Percentiles rank a stretch among this genome's conserved stretches.
These are phyloP conservation scores for Yueomyces sinensis DNA, from an alignment of 805 yeast species.

Conservation along the genomic window DNA sequence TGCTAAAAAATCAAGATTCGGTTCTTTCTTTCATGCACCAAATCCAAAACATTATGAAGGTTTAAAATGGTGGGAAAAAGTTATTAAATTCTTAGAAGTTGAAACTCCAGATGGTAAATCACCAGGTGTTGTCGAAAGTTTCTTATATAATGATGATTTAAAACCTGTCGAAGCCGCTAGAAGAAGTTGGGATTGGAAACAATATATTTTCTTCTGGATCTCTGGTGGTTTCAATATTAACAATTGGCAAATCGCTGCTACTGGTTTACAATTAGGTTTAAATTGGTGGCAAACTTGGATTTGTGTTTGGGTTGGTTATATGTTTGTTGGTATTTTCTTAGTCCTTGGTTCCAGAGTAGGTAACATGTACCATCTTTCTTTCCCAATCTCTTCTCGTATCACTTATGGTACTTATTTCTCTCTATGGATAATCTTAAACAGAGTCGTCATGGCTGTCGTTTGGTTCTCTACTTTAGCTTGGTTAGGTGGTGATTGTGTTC, in stretches of 20 bases:
- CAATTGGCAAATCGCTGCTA: constrained; percentile 87
- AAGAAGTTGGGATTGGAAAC: constrained; percentile 75
- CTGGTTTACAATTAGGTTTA: constrained; percentile 68
- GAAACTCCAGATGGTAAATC: background rate
- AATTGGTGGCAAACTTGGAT: constrained; percentile 92
- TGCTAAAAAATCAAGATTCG: background rate
- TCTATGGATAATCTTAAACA: constrained; percentile 76
- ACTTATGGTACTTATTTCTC: constrained; percentile 84
- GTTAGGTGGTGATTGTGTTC: constrained; percentile 78
- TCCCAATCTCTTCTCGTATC: constrained; percentile 73
- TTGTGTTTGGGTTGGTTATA: constrained; percentile 78
- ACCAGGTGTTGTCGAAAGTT: constrained; percentile 19
- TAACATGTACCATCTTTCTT: constrained; percentile 66
- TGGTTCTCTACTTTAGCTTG: constrained; percentile 87
- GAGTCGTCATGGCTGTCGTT: constrained; percentile 78
- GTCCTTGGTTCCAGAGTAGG: constrained; percentile 67
- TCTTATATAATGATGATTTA: constrained; percentile 65
- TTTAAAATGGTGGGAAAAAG: background rate
- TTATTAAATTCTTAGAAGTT: background rate
- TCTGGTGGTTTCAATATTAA: constrained; percentile 85
- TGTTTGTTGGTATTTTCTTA: constrained; percentile 56
- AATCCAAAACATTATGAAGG: background rate
- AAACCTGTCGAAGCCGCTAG: constrained; percentile 65
- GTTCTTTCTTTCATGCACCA: background rate
- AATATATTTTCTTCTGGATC: constrained; percentile 73